A percentile compares a stretch with the other conserved stretches of the same genome.
phyloP scores from a whole-genome alignment of 176 grass and related monocot genomes.

The Puya raimondii region DNA sequence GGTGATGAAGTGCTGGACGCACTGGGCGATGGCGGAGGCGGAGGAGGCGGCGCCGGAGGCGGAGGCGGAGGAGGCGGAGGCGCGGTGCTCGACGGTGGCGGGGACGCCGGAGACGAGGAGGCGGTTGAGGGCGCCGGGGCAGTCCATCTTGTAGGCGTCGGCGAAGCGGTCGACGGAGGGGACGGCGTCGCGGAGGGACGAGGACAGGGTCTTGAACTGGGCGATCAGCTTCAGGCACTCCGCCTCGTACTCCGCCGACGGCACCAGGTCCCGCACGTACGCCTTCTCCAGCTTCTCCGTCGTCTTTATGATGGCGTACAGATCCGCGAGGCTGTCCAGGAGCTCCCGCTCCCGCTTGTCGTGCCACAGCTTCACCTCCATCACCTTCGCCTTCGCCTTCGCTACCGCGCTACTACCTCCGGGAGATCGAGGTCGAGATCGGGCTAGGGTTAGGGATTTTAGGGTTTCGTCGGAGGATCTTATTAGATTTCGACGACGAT shows the following conservation, averaged over 20 bases:
- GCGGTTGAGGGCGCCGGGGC: constrained; percentile 77
- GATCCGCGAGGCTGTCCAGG: constrained; percentile 85
- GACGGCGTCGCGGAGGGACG: constrained; percentile 61
- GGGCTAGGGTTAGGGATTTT: not conserved
- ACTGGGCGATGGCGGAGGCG: constrained; percentile 61
- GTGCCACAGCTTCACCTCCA: constrained; percentile 91
- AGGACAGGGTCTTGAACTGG: constrained; percentile 82
- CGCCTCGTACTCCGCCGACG: constrained; percentile 81
- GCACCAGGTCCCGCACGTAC: constrained; percentile 88
- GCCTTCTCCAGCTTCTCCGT: constrained; percentile 96
- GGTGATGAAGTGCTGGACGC: constrained; percentile 92
- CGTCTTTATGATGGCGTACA: constrained; percentile 89
- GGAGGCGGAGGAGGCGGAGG: constrained; percentile 30
- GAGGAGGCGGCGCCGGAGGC: constrained; percentile 33
- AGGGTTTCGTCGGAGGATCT: not conserved
- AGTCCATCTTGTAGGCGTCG: constrained; percentile 79
- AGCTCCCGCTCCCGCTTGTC: constrained; percentile 91
- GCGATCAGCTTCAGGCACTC: constrained; percentile 97
- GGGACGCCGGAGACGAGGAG: constrained; percentile 88
- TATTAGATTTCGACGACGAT: not conserved
- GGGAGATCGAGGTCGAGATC: not conserved
- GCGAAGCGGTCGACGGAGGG: constrained; percentile 64
- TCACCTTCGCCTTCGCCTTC: constrained; percentile 55
- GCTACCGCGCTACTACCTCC: not conserved
- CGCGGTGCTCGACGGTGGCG: constrained; percentile 88